Percentiles rank a stretch among this genome's conserved stretches.
These are phyloP conservation scores for Cladosporium sphaerospermum DNA, from an alignment of 2,329 filamentous ascomycete genomes.

Conservation along the genomic window DNA sequence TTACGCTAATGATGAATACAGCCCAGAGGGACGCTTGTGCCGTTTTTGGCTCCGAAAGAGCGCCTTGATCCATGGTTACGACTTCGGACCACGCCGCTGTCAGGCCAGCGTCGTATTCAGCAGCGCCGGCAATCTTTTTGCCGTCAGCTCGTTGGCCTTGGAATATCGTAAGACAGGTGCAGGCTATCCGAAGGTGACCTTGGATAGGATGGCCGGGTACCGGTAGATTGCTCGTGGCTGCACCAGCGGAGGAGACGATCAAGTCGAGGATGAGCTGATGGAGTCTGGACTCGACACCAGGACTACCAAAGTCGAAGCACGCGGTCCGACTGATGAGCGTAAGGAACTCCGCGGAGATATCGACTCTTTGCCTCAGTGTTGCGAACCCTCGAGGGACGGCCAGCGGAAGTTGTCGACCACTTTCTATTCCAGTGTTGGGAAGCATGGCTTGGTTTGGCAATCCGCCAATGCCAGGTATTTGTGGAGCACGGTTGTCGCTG, in stretches of 20 bases:
- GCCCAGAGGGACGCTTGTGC: constrained; percentile 29
- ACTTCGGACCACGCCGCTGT: constrained; percentile 29
- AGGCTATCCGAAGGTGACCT: constrained; percentile 27
- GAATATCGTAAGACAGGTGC: constrained; percentile 28
- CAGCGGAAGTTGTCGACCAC: constrained; percentile 20
- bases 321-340: constrained; percentile 27
- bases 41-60: constrained; percentile 25
- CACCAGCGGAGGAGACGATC: constrained; percentile 22
- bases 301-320: constrained; percentile 29
- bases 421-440: not conserved
- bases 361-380: constrained; percentile 22
- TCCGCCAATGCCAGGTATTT: not conserved
- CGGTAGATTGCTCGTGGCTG: constrained; percentile 11
- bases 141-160: constrained; percentile 27
- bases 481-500: not conserved
- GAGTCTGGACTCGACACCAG: constrained; percentile 24
- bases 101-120: constrained; percentile 26
- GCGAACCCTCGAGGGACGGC: constrained; percentile 29
- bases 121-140: constrained; percentile 22
- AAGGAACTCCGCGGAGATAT: constrained; percentile 23
- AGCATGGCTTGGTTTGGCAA: constrained; percentile 1
- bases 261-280: constrained; percentile 27
- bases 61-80: constrained; percentile 22
- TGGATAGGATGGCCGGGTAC: constrained; percentile 25
- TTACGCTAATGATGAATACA: constrained; percentile 30